Conservation (phyloP, 106 monocot species). For the Dioscorea dumetorum region DNA sequence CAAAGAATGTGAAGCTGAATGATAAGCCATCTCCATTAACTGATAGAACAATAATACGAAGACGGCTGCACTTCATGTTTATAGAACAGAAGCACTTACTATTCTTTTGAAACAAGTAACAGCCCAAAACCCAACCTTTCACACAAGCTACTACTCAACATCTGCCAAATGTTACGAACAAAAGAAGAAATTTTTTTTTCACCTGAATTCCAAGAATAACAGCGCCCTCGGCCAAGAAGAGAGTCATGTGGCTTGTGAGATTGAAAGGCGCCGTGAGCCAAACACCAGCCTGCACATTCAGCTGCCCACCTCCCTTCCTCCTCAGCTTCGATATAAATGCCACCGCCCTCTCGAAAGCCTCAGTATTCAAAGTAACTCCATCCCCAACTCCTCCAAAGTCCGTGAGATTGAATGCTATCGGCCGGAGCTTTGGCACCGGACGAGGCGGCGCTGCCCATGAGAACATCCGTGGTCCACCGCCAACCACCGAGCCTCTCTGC, state of each 20-base stretch:
- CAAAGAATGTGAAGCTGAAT: no score
- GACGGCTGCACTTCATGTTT: no score
- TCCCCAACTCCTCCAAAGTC: slow-evolving; percentile 47
- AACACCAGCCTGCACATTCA: slow-evolving; percentile 44
- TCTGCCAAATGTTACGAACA: no score
- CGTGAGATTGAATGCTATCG: slow-evolving; percentile 25
- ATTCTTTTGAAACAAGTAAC: not conserved
- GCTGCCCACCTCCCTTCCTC: slow-evolving; percentile 52
- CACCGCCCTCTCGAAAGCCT: slow-evolving; percentile 60
- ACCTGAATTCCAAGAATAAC: slow-evolving; percentile 59
- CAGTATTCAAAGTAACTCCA: slow-evolving; percentile 31
- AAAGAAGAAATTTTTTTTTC: slow-evolving; percentile 1
- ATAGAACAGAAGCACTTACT: no score
- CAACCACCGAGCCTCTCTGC: slow-evolving; percentile 32
- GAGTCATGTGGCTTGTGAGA: slow-evolving; percentile 70
- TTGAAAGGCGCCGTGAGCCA: slow-evolving; percentile 82
- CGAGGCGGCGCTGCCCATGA: not conserved
- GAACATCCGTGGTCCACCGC: slow-evolving; percentile 12
- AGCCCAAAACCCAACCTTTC: not conserved
- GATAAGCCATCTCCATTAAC: no score
- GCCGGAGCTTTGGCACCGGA: slow-evolving; percentile 21
- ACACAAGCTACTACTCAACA: no score
- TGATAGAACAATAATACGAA: no score
- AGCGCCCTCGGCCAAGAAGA: slow-evolving; percentile 67
- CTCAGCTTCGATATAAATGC: slow-evolving; percentile 28